Conservation (phyloP, 164 flowering plant species). For the Stephania japonica region DNA sequence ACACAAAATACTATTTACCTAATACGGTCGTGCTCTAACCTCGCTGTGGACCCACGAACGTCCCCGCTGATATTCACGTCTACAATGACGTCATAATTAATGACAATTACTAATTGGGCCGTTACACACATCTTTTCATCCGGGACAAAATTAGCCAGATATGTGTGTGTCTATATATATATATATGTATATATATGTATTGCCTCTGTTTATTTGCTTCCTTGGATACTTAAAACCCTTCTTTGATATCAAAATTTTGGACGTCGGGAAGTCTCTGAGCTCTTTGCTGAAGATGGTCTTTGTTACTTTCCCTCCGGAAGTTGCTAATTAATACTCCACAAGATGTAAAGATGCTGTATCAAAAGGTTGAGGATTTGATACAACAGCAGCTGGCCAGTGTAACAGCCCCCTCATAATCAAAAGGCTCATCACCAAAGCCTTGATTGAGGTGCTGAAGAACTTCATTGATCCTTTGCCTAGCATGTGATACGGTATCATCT, state of each 20-base stretch:
- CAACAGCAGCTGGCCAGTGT: slow-evolving; percentile 74
- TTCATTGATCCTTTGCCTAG: slow-evolving; percentile 70
- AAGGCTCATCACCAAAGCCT: slow-evolving; percentile 49
- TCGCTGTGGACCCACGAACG: too few species aligned
- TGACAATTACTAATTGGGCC: too few species aligned
- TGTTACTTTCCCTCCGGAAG: slow-evolving; percentile 76
- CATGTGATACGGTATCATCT: slow-evolving; percentile 84
- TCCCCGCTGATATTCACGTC: too few species aligned
- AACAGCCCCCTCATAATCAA: slow-evolving; percentile 67
- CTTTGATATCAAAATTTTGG: slow-evolving; percentile 86
- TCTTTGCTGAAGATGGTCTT: slow-evolving; percentile 87
- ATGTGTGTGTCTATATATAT: too few species aligned
- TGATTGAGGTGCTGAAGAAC: slow-evolving; percentile 37
- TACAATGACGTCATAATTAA: too few species aligned
- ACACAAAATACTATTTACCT: too few species aligned
- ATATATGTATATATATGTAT: too few species aligned
- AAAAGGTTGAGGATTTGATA: slow-evolving; percentile 85
- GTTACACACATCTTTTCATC: too few species aligned
- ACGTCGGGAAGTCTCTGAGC: slow-evolving; percentile 90
- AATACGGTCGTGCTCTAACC: too few species aligned
- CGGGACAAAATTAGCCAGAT: slow-evolving; percentile 92
- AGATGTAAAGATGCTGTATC: slow-evolving; percentile 73
- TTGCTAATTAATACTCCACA: slow-evolving; percentile 56
- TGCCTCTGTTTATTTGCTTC: background rate
- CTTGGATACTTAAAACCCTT: slow-evolving; percentile 96